A percentile compares a stretch with the other conserved stretches of the same genome.
Conservation (phyloP, 805 yeast genomes). For the Blastobotrys chiropterorum region DNA sequence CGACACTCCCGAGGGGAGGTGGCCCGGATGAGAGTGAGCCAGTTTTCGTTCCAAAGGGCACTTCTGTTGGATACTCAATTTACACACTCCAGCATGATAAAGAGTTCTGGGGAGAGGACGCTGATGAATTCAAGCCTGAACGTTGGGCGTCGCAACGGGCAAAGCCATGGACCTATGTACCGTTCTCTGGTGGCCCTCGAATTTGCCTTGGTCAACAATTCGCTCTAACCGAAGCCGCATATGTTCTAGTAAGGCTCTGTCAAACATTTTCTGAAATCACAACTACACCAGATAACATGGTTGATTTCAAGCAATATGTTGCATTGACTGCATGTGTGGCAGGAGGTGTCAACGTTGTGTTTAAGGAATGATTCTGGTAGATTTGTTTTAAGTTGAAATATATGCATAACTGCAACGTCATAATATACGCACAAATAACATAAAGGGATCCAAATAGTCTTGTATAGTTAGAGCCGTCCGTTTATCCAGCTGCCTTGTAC, state of each 20-base stretch:
- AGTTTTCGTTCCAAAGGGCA: constrained; percentile 39
- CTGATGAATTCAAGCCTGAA: constrained; percentile 40
- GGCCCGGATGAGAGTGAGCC: constrained; percentile 38
- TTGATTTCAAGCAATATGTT: neutral
- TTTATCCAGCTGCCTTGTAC: too few species aligned
- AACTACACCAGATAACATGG: neutral
- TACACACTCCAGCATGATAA: constrained; percentile 39
- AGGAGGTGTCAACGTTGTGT: neutral
- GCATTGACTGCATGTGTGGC: neutral
- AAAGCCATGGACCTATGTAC: constrained; percentile 44
- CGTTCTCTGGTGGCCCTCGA: constrained; percentile 52
- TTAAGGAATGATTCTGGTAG: neutral
- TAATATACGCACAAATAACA: too few species aligned
- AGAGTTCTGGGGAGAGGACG: constrained; percentile 40
- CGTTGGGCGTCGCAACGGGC: constrained; percentile 39
- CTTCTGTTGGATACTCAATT: constrained; percentile 35
- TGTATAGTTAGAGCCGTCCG: too few species aligned
- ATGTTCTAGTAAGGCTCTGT: constrained; percentile 36
- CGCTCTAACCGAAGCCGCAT: constrained; percentile 47
- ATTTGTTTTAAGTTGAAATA: too few species aligned
- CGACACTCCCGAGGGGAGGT: constrained; percentile 47
- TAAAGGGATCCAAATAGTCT: too few species aligned
- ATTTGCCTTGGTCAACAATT: constrained; percentile 52
- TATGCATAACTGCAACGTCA: too few species aligned
- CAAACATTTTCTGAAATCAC: constrained; percentile 20